A percentile compares a stretch with the other conserved stretches of the same genome.
Conservation (phyloP, 257 asterid species). For the Leptodermis oblonga region DNA sequence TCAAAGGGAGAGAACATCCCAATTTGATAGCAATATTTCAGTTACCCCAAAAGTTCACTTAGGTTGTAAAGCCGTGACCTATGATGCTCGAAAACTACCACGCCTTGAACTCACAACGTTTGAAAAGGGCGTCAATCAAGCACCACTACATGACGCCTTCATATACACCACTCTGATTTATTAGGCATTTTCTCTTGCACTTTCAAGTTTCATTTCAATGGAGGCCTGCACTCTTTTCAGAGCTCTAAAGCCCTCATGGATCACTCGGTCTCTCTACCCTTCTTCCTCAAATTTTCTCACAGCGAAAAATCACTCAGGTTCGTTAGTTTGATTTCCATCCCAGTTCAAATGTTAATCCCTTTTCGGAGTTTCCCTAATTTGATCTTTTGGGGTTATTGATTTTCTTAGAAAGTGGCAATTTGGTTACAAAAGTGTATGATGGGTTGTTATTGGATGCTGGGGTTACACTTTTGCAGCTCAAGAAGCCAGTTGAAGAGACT, state of each 20-base stretch:
- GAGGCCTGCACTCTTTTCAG: slow-evolving; percentile 48
- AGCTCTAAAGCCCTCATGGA: slow-evolving; percentile 50
- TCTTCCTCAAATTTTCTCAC: slow-evolving; percentile 33
- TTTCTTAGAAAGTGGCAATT: slow-evolving; percentile 32
- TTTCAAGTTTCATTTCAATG: too few species aligned
- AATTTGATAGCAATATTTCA: too few species aligned
- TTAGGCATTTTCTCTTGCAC: too few species aligned
- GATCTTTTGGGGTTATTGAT: neutral
- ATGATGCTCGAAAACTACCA: too few species aligned
- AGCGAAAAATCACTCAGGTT: slow-evolving; percentile 38
- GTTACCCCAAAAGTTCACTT: too few species aligned
- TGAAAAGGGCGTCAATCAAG: too few species aligned
- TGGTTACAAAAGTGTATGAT: slow-evolving; percentile 54
- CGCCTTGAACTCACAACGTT: too few species aligned
- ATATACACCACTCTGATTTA: too few species aligned
- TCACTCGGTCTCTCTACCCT: slow-evolving; percentile 34
- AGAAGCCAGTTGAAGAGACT: slow-evolving; percentile 74
- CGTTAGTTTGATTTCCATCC: neutral
- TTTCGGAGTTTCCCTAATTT: too few species aligned
- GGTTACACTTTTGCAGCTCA: slow-evolving; percentile 80
- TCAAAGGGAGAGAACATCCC: too few species aligned
- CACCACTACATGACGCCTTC: too few species aligned
- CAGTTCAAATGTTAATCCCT: neutral
- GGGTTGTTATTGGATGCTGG: slow-evolving; percentile 88
- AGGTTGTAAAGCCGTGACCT: too few species aligned